Evolutionary conservation across 371 early-diverging fungal genomes (phyloP), one percentile per base, ranked within the genome.

Genomic region (Batkoa obscura): DNA sequence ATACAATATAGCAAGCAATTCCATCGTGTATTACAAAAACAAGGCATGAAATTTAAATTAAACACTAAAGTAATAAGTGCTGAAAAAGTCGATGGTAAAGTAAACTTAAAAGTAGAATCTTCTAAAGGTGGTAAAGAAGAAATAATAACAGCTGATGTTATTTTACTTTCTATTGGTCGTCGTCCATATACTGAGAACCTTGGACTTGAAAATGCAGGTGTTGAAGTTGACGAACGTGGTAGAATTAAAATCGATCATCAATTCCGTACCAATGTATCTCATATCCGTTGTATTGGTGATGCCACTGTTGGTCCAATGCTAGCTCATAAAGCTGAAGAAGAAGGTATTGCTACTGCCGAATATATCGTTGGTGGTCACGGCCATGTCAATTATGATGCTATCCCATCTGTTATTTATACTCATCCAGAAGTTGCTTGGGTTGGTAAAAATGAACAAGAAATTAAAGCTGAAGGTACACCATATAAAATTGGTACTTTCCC

Each of bases 241-340:
- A 88, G 93, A 36, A 76, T 95, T 55, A 79, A 81, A 57, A 75
- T 89, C 61, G 91, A 89, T 66, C 73, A 76, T 46, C 79, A 84
- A 61, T 94, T 88, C 85, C 81, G 82, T 70, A 96, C 97, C 60
- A 80, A 83, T 53, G 80, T 90, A 45, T 70, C 86, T 58, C 74
- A 75, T 74, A 84, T 97, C 60, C 84, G 88, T 62, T 93, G 91
- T 67, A 94, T 97, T 67, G 98, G 98, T 67, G 98, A 97, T 72
- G 94, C 77, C 54, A 93, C 92, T 58, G 80, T 81, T 51, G 97
- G 97, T 50, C 90, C 94, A 55, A 97, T 97, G 97, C 79, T 97
- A 72, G 97, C 97, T 42, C 97, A 97, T 84, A 97, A 97, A 80
- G 95, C 97, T 56, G 97, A 97, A 71, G 97, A 97, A 72, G 97